Evolutionary conservation across 139 green algal species (phyloP).

Genomic region (Trebouxia sp.): DNA sequence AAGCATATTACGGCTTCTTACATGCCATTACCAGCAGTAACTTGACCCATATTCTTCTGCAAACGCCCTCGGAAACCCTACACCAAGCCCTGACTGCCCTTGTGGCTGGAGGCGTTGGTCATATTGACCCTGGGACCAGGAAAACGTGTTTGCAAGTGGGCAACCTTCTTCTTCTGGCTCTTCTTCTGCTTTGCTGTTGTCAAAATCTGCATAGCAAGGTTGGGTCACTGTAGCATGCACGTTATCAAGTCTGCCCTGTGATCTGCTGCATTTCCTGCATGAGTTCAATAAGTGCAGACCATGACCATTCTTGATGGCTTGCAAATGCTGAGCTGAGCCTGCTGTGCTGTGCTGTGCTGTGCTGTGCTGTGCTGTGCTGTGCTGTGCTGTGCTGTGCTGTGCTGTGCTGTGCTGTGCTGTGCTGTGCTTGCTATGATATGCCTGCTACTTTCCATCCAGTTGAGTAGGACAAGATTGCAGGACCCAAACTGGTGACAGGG

Average conservation of each 20-base stretch:
- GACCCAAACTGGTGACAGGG: constrained; percentile 54
- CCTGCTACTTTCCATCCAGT: not conserved
- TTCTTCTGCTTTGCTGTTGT: no score
- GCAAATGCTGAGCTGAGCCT: not conserved
- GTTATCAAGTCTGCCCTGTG: not conserved
- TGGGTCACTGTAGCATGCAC: not conserved
- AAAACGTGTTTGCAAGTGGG: constrained; percentile 64
- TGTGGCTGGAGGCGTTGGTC: constrained; percentile 53
- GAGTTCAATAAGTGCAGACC: not conserved
- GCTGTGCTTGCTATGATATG: not conserved
- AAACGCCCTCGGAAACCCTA: constrained; percentile 7
- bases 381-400: not conserved
- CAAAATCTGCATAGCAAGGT: not conserved
- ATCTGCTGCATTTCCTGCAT: not conserved
- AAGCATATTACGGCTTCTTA: constrained; percentile 72
- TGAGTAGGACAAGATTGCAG: constrained; percentile 45
- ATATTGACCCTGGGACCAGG: constrained; percentile 64
- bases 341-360: not conserved
- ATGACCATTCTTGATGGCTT: not conserved
- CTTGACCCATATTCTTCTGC: constrained; percentile 39
- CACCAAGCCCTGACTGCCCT: constrained; percentile 32
- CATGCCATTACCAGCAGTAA: constrained; percentile 45
- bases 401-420: not conserved
- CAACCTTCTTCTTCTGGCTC: not conserved
- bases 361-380: not conserved